A percentile compares a stretch with the other conserved stretches of the same genome.
phyloP scores from a whole-genome alignment of 352 stramenopile species.

The Halophytophthora polymorphica region DNA sequence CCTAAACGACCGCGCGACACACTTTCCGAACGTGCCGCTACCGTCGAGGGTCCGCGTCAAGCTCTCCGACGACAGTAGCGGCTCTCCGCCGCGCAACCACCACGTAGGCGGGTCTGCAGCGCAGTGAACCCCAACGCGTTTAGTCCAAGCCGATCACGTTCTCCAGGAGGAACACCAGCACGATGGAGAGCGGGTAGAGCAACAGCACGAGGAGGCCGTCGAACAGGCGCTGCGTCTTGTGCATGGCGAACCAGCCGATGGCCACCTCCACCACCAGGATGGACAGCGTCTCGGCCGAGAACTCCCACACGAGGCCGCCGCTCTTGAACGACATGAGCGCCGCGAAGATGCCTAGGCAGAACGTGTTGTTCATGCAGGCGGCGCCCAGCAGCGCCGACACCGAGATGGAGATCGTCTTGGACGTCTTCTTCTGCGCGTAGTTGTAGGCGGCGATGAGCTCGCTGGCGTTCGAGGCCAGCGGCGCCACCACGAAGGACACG shows the following conservation, averaged over 20 bases:
- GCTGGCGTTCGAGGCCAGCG: constrained; percentile 97
- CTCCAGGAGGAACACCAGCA: constrained; percentile 92
- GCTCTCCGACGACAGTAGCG: too few relatives aligned
- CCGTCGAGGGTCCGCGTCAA: too few relatives aligned
- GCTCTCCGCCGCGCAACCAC: too few relatives aligned
- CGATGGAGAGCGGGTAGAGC: constrained; percentile 93
- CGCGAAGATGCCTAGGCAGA: constrained; percentile 98
- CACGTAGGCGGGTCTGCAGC: neutral
- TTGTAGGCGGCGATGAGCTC: constrained; percentile 98
- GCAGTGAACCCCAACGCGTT: constrained; percentile 13
- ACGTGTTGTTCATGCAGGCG: constrained; percentile 99
- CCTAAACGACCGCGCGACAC: too few relatives aligned
- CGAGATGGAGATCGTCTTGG: constrained; percentile 96
- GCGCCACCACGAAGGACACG: constrained; percentile 96
- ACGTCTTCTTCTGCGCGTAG: constrained; percentile 97
- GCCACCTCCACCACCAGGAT: constrained; percentile 96
- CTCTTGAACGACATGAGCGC: constrained; percentile 94
- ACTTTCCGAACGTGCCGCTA: too few relatives aligned
- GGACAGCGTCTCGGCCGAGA: constrained; percentile 95
- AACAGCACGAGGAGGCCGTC: constrained; percentile 80
- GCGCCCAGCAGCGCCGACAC: constrained; percentile 92
- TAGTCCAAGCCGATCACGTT: constrained; percentile 91
- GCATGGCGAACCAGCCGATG: constrained; percentile 81
- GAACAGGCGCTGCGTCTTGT: constrained; percentile 85
- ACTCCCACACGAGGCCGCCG: constrained; percentile 94